phyloP scores from a whole-genome alignment of 1,139 yeast species.

The Scheffersomyces cryptocercus region DNA sequence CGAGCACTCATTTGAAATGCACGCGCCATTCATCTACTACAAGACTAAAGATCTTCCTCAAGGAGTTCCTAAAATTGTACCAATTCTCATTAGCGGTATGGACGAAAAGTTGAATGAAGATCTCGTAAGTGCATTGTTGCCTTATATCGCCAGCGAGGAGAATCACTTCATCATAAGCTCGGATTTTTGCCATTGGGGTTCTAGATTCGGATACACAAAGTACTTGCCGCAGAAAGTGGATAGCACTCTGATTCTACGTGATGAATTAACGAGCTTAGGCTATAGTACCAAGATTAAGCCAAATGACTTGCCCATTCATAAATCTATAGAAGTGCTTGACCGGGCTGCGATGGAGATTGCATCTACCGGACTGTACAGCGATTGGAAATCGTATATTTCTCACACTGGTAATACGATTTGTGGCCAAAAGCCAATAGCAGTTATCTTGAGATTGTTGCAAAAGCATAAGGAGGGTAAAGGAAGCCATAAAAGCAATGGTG shows the following conservation, averaged over 20 bases:
- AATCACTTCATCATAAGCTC: conserved; percentile 81
- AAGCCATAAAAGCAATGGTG: conserved; percentile 9
- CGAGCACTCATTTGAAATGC: conserved; percentile 97
- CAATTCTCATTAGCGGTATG: conserved; percentile 75
- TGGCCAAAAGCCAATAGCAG: conserved; percentile 81
- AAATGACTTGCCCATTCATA: conserved; percentile 51
- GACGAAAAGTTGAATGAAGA: conserved; percentile 43
- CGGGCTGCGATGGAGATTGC: conserved; percentile 67
- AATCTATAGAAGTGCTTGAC: conserved; percentile 75
- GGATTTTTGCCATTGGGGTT: conserved; percentile 97
- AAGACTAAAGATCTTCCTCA: conserved; percentile 38
- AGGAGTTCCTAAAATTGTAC: conserved; percentile 61
- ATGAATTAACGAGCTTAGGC: conserved; percentile 16
- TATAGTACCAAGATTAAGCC: conserved; percentile 9
- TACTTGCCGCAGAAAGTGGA: conserved; percentile 35
- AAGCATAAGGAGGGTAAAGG: conserved; percentile 10
- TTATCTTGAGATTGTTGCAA: conserved; percentile 58
- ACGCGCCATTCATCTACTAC: conserved; percentile 70
- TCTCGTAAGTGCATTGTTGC: conserved; percentile 51
- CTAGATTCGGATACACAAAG: conserved; percentile 68
- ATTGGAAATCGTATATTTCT: conserved; percentile 69
- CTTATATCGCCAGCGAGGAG: conserved; percentile 54
- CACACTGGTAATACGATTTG: conserved; percentile 87
- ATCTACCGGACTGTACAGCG: conserved; percentile 48
- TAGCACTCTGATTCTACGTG: not conserved